Evolutionary conservation across 129 eudicot species (phyloP).

Genomic region (Lonicera japonica): DNA sequence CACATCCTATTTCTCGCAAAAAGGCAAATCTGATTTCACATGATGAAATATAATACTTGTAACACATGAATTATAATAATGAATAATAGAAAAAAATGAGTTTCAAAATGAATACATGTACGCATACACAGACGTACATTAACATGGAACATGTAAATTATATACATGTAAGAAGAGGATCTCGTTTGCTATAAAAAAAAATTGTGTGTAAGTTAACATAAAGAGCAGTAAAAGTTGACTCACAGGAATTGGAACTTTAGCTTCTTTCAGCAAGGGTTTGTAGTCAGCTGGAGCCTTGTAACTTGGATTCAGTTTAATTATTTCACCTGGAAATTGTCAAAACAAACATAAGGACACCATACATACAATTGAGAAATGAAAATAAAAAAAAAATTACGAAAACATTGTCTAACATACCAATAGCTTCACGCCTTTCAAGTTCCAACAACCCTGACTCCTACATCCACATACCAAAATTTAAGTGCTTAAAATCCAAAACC

Average conservation of each 20-base stretch:
- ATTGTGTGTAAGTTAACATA: too few species aligned
- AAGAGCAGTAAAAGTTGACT: constrained; percentile 25
- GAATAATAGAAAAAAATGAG: too few species aligned
- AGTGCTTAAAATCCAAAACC: constrained; percentile 12
- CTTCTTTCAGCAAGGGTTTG: constrained; percentile 81
- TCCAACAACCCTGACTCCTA: constrained; percentile 56
- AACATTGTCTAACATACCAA: constrained; percentile 47
- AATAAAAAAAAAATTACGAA: not conserved
- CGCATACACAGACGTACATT: too few species aligned
- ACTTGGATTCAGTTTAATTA: constrained; percentile 74
- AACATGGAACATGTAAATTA: too few species aligned
- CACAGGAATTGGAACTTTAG: constrained; percentile 81
- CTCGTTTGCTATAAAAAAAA: too few species aligned
- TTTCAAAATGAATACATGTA: too few species aligned
- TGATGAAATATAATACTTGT: too few species aligned
- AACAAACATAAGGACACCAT: constrained; percentile 2
- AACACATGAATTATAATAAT: too few species aligned
- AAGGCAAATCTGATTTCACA: too few species aligned
- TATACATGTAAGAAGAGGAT: too few species aligned
- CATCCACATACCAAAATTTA: constrained; percentile 11
- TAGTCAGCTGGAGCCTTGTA: constrained; percentile 78
- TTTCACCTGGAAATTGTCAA: constrained; percentile 60
- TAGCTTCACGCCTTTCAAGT: constrained; percentile 85
- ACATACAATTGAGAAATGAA: constrained; percentile 2
- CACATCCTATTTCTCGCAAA: too few species aligned